Percentiles rank a stretch among this genome's conserved stretches.
phyloP scores from a whole-genome alignment of 2,329 filamentous ascomycete genomes.

The Sporothrix euskadiensis region DNA sequence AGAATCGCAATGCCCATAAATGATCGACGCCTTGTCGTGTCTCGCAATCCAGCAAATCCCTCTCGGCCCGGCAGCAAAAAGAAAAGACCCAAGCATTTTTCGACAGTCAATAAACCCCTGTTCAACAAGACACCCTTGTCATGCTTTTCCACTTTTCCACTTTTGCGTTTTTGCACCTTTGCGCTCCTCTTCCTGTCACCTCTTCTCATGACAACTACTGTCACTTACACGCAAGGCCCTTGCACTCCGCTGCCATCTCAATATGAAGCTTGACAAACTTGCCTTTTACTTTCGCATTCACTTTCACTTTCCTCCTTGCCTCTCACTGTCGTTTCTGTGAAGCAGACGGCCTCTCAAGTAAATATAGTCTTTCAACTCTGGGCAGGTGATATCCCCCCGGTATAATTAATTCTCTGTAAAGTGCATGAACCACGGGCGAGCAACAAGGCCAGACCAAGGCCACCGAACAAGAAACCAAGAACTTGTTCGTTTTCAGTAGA shows the following conservation, averaged over 20 bases:
- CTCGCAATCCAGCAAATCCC: slow-evolving; percentile 2
- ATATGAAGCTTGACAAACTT: not conserved
- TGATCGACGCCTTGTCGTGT: slow-evolving; percentile 21
- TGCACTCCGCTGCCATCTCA: not conserved
- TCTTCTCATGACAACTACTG: not conserved
- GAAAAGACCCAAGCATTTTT: not conserved
- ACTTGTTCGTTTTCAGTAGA: not conserved
- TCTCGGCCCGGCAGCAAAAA: slow-evolving; percentile 7
- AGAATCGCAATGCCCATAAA: slow-evolving; percentile 20
- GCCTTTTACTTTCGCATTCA: not conserved
- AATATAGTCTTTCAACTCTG: not conserved
- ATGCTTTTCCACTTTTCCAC: not conserved
- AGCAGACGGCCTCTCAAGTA: not conserved
- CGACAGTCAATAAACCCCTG: not conserved
- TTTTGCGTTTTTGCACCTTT: not conserved
- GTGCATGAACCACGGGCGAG: not conserved
- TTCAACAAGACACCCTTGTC: not conserved
- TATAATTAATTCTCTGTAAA: not conserved
- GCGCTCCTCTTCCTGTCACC: not conserved
- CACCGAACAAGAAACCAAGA: not conserved
- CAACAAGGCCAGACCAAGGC: slow-evolving; percentile 1
- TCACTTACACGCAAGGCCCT: not conserved
- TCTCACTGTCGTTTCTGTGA: slow-evolving; percentile 1
- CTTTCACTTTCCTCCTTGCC: not conserved
- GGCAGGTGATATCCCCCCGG: not conserved